Percentiles rank a stretch among this genome's conserved stretches.
Conservation (phyloP, 306 rosid species). For the Macrotyloma uniflorum region DNA sequence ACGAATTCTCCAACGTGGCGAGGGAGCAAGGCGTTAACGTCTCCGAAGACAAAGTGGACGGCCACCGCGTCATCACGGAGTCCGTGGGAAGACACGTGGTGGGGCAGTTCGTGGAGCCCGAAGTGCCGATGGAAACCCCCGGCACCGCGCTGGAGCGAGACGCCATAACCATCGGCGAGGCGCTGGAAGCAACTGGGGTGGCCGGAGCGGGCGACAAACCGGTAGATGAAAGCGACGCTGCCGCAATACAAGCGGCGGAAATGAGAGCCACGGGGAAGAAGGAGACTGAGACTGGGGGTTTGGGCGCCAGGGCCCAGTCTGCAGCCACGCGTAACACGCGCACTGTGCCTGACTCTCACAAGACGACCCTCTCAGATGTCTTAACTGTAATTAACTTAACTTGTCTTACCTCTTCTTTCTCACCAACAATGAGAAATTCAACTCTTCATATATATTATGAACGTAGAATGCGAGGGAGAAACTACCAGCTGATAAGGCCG, state of each 20-base stretch:
- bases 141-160: slow-evolving; percentile 40
- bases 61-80: slow-evolving; percentile 49
- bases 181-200: slow-evolving; percentile 55
- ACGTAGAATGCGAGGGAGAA: slow-evolving; percentile 50
- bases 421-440: too few relatives aligned
- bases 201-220: slow-evolving; percentile 45
- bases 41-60: slow-evolving; percentile 35
- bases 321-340: slow-evolving; percentile 52
- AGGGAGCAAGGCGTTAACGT: slow-evolving; percentile 51
- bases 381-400: slow-evolving; percentile 40
- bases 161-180: slow-evolving; percentile 67
- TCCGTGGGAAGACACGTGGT: slow-evolving; percentile 51
- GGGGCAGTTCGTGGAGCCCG: slow-evolving; percentile 59
- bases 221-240: slow-evolving; percentile 55
- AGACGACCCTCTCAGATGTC: slow-evolving; percentile 50
- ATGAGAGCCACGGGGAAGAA: slow-evolving; percentile 48
- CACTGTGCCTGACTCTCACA: slow-evolving; percentile 6
- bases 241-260: slow-evolving; percentile 49
- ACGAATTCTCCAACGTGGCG: slow-evolving; percentile 37
- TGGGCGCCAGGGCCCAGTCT: slow-evolving; percentile 54
- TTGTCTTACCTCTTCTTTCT: too few relatives aligned
- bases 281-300: slow-evolving; percentile 31
- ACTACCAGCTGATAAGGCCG: slow-evolving; percentile 52
- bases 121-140: slow-evolving; percentile 35
- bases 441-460: background rate